Conservation (phyloP, 495 filamentous ascomycete species). For the Aspergillus cavernicola region DNA sequence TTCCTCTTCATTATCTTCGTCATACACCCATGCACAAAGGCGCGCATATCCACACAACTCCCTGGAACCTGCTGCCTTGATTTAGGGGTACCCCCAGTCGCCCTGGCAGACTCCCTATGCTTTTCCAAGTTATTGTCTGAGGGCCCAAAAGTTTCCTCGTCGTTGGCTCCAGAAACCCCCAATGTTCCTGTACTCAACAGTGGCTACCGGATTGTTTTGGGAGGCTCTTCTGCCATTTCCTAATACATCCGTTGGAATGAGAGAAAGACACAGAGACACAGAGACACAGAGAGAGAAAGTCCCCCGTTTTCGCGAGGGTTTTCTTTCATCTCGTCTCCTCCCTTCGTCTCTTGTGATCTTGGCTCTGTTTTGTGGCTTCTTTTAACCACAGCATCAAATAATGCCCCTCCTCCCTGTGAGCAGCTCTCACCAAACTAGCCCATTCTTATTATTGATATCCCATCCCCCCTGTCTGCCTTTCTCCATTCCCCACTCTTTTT, state of each 20-base stretch:
- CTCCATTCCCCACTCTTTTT: conserved; percentile 12
- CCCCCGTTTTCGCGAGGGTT: too few relatives aligned
- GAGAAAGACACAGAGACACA: too few relatives aligned
- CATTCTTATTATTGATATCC: conserved; percentile 1
- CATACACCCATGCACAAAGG: not conserved
- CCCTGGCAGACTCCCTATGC: too few relatives aligned
- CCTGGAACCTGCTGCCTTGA: not conserved
- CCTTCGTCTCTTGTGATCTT: not conserved
- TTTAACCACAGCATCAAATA: not conserved
- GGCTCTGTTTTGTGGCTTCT: not conserved
- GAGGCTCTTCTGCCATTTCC: too few relatives aligned
- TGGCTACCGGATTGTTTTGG: too few relatives aligned
- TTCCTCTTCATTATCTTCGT: not conserved
- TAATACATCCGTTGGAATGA: too few relatives aligned
- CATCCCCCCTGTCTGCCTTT: not conserved
- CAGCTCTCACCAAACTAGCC: conserved; percentile 4
- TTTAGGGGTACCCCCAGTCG: too few relatives aligned
- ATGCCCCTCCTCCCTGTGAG: conserved; percentile 1
- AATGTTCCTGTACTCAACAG: too few relatives aligned
- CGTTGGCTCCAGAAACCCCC: too few relatives aligned
- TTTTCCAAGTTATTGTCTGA: too few relatives aligned
- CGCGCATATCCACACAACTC: not conserved
- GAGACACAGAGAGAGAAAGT: too few relatives aligned
- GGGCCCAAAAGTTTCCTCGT: too few relatives aligned
- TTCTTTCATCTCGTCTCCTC: not conserved